Evolutionary conservation across 768 basidiomycete species (phyloP).

Genomic region (Tulasnella sp.): DNA sequence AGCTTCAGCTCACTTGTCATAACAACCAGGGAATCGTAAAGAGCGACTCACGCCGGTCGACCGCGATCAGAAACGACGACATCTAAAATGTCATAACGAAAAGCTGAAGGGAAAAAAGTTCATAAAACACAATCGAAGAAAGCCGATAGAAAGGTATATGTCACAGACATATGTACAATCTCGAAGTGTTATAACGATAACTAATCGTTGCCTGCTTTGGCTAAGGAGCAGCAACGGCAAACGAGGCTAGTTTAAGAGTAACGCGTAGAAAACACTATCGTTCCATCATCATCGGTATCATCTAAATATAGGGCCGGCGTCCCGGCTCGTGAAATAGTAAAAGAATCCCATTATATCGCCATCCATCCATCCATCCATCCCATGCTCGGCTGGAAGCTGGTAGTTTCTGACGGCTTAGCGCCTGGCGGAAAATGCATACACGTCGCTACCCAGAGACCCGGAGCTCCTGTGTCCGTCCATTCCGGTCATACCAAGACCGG

Average conservation of each 20-base stretch:
- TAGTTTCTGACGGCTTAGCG: too few species aligned
- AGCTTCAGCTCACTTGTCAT: too few species aligned
- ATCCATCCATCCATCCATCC: too few species aligned
- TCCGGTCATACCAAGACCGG: not conserved
- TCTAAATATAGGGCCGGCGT: too few species aligned
- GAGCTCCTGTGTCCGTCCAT: not conserved
- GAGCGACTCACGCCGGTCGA: too few species aligned
- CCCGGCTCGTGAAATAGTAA: too few species aligned
- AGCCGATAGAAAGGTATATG: not conserved
- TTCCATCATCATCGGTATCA: not conserved
- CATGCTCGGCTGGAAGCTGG: too few species aligned
- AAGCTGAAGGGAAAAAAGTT: not conserved
- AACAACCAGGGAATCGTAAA: too few species aligned
- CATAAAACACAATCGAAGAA: slow-evolving; percentile 4
- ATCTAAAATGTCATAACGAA: too few species aligned
- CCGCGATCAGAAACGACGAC: too few species aligned
- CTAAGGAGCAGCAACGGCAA: not conserved
- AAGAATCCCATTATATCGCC: too few species aligned
- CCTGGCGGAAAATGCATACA: too few species aligned
- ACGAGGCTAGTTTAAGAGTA: not conserved
- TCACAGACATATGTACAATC: not conserved
- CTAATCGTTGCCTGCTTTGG: not conserved
- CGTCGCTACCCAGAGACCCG: not conserved
- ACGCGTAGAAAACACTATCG: not conserved
- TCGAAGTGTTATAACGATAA: slow-evolving; percentile 4